A percentile compares a stretch with the other conserved stretches of the same genome.
phyloP scores from a whole-genome alignment of 345 rosid species.

The Syzygium aqueum region DNA sequence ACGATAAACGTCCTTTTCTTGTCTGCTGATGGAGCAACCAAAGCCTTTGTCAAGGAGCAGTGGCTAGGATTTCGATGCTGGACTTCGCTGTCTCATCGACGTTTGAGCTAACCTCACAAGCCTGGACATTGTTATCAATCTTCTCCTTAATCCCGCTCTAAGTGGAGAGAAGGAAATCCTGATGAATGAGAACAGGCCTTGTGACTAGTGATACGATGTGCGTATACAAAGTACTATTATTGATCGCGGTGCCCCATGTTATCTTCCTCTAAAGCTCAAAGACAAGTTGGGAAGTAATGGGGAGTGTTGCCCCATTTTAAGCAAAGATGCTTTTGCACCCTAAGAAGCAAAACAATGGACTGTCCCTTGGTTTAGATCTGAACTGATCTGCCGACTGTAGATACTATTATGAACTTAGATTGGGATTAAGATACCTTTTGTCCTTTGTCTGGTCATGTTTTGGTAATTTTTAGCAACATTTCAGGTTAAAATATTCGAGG shows the following conservation, averaged over 20 bases:
- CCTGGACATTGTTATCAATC: neutral
- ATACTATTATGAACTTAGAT: neutral
- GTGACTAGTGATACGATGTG: neutral
- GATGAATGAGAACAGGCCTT: neutral
- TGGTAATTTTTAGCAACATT: neutral
- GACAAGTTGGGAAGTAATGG: neutral
- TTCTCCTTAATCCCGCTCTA: neutral
- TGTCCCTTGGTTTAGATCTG: neutral
- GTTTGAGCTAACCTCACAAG: neutral
- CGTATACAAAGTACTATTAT: neutral
- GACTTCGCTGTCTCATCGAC: neutral
- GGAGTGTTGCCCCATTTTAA: neutral
- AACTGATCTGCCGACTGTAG: neutral
- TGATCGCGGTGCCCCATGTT: neutral
- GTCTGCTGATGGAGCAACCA: neutral
- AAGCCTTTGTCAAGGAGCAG: neutral
- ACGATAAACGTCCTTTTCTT: neutral
- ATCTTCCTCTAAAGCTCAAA: neutral
- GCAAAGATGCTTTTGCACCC: neutral
- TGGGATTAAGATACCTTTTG: neutral
- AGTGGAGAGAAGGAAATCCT: neutral
- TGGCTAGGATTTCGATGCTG: neutral
- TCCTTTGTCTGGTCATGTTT: neutral
- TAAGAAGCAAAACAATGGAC: neutral
- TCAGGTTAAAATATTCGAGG: neutral